Base-by-base conservation (phyloP, 1,139 yeast genomes). In the Petasospora rhodanensis region DNA sequence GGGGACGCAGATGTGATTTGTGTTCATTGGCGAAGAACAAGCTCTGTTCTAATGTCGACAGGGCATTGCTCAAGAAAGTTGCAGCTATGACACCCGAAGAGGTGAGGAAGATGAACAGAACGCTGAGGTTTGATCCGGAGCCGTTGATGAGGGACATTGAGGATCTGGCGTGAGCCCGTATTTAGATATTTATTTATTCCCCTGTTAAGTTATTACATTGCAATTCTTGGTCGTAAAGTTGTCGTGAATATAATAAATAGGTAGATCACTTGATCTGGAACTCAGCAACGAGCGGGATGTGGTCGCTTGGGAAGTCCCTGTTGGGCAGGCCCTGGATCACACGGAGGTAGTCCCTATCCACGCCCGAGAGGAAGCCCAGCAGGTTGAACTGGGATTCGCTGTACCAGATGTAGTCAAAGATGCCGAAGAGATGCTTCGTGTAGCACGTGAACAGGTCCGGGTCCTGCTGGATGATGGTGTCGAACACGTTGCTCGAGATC, bases 241-340 rank as follows among this genome's bases (percentile, higher is more conserved):
- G 18, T 49, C 27, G 26, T 28, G 18, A 31, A 28, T 22, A 27
- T 21, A 29, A 29, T 25, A 25, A 15, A 24, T 24, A 22, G 17
- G 18, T 7, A 25, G 16, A 47, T 34, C 38, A 40, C 52, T 71
- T 75, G 57, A 80, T 75, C 49, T 76, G 79, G 51, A 87, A 79
- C 54, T 79, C 79, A 14, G 87, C 70, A 28, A 85, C 76, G 40
- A 89, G 64, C 7, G 96, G 91, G 47, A 89, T 79, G 60, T 89
- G 96, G 60, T 89, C 97, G 29, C 95, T 84, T 17, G 97, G 96
- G 62, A 81, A 84, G 51, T 83, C 79, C 9, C 81, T 80, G 54
- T 85, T 86, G 6, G 98, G 98, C 56, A 91, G 73, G 2, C 97
- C 98, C 51, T 82, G 75, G 40, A 79, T 75, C 35, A 73, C 73